Evolutionary conservation across 2,329 filamentous ascomycete species (phyloP).

Genomic region (Aspergillus caelatus): DNA sequence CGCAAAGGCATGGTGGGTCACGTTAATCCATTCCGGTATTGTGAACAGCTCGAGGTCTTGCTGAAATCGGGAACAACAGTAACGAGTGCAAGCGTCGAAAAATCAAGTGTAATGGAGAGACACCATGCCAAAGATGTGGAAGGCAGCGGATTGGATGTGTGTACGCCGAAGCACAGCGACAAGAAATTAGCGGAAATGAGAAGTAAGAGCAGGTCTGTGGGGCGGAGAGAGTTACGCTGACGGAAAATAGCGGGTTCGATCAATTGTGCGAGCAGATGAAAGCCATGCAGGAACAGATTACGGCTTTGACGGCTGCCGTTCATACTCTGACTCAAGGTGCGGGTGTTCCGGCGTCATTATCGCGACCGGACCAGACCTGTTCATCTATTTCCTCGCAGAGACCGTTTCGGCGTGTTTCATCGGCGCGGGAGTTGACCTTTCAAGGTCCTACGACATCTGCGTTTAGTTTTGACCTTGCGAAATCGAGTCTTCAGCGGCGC

Average conservation of each 20-base stretch:
- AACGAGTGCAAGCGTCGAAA: constrained; percentile 67
- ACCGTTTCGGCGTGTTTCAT: constrained; percentile 20
- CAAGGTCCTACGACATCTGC: constrained; percentile 81
- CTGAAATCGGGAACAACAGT: constrained; percentile 32
- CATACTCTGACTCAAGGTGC: constrained; percentile 60
- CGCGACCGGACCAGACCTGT: constrained; percentile 14
- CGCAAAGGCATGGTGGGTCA: constrained; percentile 61
- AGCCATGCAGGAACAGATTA: constrained; percentile 67
- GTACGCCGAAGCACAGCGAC: constrained; percentile 65
- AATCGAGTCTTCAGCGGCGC: constrained; percentile 82
- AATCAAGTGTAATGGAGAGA: constrained; percentile 68
- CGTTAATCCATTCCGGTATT: background rate
- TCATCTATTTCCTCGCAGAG: constrained; percentile 12
- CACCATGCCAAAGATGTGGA: constrained; percentile 64
- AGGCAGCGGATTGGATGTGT: constrained; percentile 41
- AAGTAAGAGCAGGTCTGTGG: constrained; percentile 1
- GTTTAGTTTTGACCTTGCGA: constrained; percentile 83
- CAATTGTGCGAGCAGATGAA: constrained; percentile 34
- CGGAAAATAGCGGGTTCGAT: constrained; percentile 19
- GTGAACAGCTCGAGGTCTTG: background rate
- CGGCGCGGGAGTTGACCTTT: constrained; percentile 64
- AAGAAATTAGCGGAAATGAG: constrained; percentile 44
- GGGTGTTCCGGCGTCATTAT: constrained; percentile 12
- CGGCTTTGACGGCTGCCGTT: constrained; percentile 71
- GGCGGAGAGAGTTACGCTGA: background rate